Evolutionary conservation across 768 basidiomycete genomes (phyloP).

Genomic region (Dictyophora rubrovolvata): DNA sequence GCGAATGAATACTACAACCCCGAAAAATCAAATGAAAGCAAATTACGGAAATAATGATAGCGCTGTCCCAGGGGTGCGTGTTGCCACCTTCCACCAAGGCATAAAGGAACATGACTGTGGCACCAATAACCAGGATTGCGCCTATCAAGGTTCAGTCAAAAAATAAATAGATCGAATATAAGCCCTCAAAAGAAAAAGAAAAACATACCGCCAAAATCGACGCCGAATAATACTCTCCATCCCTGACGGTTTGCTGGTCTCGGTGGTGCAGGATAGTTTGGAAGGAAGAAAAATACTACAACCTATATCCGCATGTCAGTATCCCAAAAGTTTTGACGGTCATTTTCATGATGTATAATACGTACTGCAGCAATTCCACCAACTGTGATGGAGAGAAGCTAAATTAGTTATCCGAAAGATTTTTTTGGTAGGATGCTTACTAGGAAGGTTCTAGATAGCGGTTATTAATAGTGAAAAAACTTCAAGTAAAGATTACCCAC

Average conservation of each 20-base stretch:
- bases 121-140: constrained; percentile 22
- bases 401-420: not conserved
- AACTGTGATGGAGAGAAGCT: not conserved
- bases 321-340: not conserved
- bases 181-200: too few species aligned
- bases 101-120: constrained; percentile 27
- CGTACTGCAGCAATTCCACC: constrained; percentile 7
- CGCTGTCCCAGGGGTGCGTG: constrained; percentile 21
- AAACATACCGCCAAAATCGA: constrained; percentile 3
- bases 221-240: constrained; percentile 1
- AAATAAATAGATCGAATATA: too few species aligned
- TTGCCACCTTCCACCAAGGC: constrained; percentile 34
- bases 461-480: not conserved
- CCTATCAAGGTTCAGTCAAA: not conserved
- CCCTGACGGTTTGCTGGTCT: constrained; percentile 12
- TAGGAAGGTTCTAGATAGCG: constrained; percentile 11
- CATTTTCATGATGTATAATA: not conserved
- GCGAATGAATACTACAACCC: not conserved
- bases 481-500: not conserved
- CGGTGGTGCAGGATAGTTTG: constrained; percentile 14
- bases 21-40: not conserved
- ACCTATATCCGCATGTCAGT: constrained; percentile 13
- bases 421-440: not conserved
- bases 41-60: not conserved
- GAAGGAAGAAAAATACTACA: constrained; percentile 25